Base-by-base conservation (phyloP, 768 basidiomycete species). In the Suillus americanus region DNA sequence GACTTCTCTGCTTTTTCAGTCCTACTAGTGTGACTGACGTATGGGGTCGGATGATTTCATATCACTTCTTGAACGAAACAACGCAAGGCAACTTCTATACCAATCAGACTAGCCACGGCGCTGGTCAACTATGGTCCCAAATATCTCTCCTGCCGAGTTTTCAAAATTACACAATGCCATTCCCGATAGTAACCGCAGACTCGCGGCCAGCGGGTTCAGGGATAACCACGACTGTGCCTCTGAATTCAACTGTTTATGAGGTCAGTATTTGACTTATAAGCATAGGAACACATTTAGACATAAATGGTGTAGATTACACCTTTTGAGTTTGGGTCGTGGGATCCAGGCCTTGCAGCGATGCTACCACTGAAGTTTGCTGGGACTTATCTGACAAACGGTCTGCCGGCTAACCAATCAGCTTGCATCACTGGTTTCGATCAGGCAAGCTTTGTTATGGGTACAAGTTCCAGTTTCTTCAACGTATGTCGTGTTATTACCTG, bases 371-470 rank as follows among this genome's bases (percentile, higher is more conserved):
- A 83, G 0, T 86, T 83, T 67, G 81, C 85, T 7, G 94, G 94
- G 6, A 92, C 91, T 0, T 79, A 81, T 65, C 71, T 94, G 20
- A 73, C 75, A 28, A 83, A 88, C 63, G 91, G 89, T 3, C 70
- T 78, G 64, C 82, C 89, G 0, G 77, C 75, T 13, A 86, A 85
- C 65, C 73, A 78, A 7, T 83, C 85, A 13, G 75, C 84, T 1
- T 96, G 94, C 73, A 87, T 88, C 14, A 84, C 82, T 5, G 88
- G 87, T 8, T 94, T 92, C 69, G 91, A 94, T 71, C 89, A 90
- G 73, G 84, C 83, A 0, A 83, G 82, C 0, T 94, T 92, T 72
- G 72, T 94, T 40, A 89, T 92, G 81, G 92, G 90, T 10, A 86
- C 85, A 3, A 92, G 91, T 43, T 85, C 90, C 20, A 88, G 83